Conservation (phyloP, 2,329 filamentous ascomycete genomes). For the Colletotrichum navitas region DNA sequence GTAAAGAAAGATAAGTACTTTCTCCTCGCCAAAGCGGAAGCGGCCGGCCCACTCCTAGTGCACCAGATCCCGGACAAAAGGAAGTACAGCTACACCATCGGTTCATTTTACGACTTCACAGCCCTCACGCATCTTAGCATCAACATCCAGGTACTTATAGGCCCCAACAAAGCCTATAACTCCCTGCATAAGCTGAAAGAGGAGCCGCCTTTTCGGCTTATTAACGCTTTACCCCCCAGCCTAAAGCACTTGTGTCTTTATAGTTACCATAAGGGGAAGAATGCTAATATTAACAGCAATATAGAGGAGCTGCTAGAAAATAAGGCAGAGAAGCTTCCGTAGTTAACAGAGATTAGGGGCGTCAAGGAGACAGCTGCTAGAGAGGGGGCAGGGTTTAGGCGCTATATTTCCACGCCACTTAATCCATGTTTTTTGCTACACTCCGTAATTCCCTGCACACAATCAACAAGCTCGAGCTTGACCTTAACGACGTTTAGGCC, state of each 20-base stretch:
- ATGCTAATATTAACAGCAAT: background rate
- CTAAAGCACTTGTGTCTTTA: background rate
- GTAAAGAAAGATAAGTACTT: no score
- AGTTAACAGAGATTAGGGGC: background rate
- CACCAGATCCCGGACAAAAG: background rate
- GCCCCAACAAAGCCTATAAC: background rate
- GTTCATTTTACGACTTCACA: background rate
- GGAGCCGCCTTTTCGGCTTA: background rate
- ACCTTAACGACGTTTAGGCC: no score
- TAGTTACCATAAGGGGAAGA: background rate
- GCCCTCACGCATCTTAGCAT: background rate
- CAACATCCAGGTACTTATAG: background rate
- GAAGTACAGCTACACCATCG: background rate
- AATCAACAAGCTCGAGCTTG: no score
- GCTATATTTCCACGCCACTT: no score
- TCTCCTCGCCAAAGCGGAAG: background rate
- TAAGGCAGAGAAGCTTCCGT: background rate
- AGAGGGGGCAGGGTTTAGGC: background rate
- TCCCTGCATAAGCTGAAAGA: background rate
- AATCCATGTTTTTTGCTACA: no score
- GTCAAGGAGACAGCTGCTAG: background rate
- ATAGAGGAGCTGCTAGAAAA: background rate
- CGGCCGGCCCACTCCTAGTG: background rate
- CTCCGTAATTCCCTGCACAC: no score
- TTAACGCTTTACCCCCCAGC: background rate